Evolutionary conservation across 1,284 basidiomycete species (phyloP).

Genomic region (Clitocybe nebularis): DNA sequence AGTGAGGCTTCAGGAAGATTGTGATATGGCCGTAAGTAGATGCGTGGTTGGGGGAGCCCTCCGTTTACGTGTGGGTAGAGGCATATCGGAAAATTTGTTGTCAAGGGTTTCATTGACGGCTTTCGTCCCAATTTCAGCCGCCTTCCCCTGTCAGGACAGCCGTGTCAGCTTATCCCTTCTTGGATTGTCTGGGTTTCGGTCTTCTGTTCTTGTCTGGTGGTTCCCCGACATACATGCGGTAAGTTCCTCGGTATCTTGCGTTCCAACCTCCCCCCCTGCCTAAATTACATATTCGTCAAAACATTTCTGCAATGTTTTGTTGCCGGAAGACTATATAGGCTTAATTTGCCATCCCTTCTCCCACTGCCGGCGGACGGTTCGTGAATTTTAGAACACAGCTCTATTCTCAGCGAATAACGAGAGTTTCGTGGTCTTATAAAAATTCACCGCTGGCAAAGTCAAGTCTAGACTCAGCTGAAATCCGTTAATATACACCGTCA

Average conservation of each 20-base stretch:
- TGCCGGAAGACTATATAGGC: background rate
- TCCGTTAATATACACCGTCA: too few relatives aligned
- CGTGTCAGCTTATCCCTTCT: constrained; percentile 7
- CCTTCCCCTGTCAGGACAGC: constrained; percentile 6
- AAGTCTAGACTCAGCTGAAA: constrained; percentile 1
- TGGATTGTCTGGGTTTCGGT: background rate
- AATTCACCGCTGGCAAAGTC: constrained; percentile 3
- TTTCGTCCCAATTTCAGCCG: constrained; percentile 4
- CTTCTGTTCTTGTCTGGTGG: background rate
- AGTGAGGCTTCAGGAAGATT: background rate
- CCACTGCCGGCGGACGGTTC: background rate
- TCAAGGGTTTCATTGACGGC: constrained; percentile 6
- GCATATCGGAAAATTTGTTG: constrained; percentile 6
- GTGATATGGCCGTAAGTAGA: too few relatives aligned
- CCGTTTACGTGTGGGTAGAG: background rate
- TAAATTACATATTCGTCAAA: too few relatives aligned
- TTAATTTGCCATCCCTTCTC: background rate
- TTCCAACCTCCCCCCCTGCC: background rate
- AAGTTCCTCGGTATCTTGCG: background rate
- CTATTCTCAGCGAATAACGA: constrained; percentile 13
- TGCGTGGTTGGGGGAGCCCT: too few relatives aligned
- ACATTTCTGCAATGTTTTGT: background rate
- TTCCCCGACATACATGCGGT: background rate
- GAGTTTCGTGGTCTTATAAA: background rate
- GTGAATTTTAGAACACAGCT: constrained; percentile 15